A percentile compares a stretch with the other conserved stretches of the same genome.
These are phyloP conservation scores for Penicillium parvum DNA, from an alignment of 495 filamentous ascomycete species.

Conservation along the genomic window DNA sequence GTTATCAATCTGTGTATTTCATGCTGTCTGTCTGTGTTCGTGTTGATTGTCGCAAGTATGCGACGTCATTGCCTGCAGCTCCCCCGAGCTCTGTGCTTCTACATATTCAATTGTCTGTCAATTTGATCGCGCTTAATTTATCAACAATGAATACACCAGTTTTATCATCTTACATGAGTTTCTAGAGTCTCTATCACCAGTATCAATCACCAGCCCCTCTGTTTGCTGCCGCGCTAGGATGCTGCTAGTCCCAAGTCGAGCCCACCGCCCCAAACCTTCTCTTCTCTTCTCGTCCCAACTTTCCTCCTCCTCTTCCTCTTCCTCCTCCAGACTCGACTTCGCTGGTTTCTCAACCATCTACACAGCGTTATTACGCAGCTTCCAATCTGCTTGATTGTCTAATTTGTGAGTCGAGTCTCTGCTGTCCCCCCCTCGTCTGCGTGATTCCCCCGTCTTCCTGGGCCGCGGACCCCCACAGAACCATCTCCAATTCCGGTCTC, in stretches of 20 bases:
- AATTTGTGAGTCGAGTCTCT: conserved; percentile 19
- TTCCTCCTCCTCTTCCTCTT: conserved; percentile 9
- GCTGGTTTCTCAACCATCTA: not conserved
- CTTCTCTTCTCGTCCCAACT: not conserved
- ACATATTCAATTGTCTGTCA: not conserved
- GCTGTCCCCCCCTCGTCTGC: not conserved
- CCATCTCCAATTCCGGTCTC: conserved; percentile 26
- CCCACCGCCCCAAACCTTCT: not conserved
- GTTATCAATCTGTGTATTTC: too few species aligned
- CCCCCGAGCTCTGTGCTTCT: conserved; percentile 1
- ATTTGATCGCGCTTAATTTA: too few species aligned
- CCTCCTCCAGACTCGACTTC: conserved; percentile 7
- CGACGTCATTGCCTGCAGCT: conserved; percentile 25
- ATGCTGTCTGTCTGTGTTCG: too few species aligned
- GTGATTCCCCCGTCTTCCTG: conserved; percentile 21
- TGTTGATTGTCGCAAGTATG: conserved; percentile 21
- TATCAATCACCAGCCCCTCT: not conserved
- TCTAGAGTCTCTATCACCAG: too few species aligned
- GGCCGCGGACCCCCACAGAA: conserved; percentile 23
- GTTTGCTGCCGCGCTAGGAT: not conserved
- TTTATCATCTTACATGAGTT: too few species aligned
- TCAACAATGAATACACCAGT: too few species aligned
- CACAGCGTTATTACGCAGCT: conserved; percentile 7
- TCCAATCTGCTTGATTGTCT: too few species aligned
- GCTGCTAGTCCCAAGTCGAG: not conserved